Base-by-base conservation (phyloP, 2,329 filamentous ascomycete species). In the Taxawa tesnikishii region DNA sequence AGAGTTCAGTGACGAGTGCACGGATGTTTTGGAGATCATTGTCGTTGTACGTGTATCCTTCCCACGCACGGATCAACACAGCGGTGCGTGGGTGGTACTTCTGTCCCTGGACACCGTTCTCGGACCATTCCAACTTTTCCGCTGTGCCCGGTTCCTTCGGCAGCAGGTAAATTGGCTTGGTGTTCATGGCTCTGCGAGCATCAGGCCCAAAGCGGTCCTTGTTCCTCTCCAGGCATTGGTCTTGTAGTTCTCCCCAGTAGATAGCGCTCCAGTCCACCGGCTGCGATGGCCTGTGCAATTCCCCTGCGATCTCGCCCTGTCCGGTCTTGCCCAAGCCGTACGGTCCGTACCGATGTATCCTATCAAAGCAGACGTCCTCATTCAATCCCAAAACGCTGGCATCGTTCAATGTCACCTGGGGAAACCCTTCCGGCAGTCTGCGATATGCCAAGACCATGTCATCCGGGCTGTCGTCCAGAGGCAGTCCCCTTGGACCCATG, bases 191-290 rank as follows among this genome's bases (percentile, higher is more conserved):
- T n/a, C 40, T 38, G 11, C 63, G 51, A 64, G 58, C 58, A 15
- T 45, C 43, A 1, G 53, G 52, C 5, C 45, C 44, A 38, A 48
- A 90, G 13, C 83, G 72, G 23, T 69, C 68, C 36, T 68, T 63
- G 54, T 92, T 92, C 42, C 62, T 66, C 41, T 68, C 55, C 1
- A 75, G 51, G 47, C 83, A 90, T 16, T 68, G 56, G 31, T 73
- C 60, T 50, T 88, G 81, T 12, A 88, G 59, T 18, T 68, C 56
- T 10, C 77, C 77, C 83, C 83, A 90, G 40, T 73, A 67, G 18
- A 84, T 68, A 15, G 63, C 59, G 16, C 70, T 61, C 76, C 79
- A 85, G 14, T 74, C 59, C 42, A 29, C 47, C 18, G 38, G 50
- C 37, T 53, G 55, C 39, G 15, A 37, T 31, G 19, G 43, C 32